Conservation (phyloP, 164 flowering plant species). For the Litsea cubeba region DNA sequence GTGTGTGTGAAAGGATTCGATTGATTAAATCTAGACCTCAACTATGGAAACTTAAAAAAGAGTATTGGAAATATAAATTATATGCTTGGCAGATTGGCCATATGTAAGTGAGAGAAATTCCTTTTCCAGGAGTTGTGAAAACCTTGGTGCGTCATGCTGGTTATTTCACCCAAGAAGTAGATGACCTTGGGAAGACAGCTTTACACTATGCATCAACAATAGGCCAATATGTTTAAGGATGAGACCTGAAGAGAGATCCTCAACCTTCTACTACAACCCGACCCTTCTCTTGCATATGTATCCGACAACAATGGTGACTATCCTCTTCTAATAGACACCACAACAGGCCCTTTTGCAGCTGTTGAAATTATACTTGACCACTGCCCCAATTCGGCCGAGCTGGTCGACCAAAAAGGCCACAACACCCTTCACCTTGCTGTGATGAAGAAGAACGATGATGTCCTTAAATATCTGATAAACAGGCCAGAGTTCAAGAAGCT, state of each 20-base stretch:
- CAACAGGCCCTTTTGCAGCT: not conserved
- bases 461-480: too few relatives aligned
- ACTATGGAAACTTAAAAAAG: too few relatives aligned
- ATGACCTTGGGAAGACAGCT: conserved; percentile 2
- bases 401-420: conserved; percentile 1
- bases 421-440: conserved; percentile 9
- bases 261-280: not conserved
- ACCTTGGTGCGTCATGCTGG: not conserved
- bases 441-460: not conserved
- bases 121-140: not conserved
- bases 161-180: not conserved
- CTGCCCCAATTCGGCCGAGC: not conserved
- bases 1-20: too few relatives aligned
- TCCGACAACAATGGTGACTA: conserved; percentile 4
- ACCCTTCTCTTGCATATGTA: not conserved
- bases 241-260: too few relatives aligned
- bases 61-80: too few relatives aligned
- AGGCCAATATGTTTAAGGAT: too few relatives aligned
- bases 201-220: conserved; percentile 8
- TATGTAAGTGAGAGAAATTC: too few relatives aligned
- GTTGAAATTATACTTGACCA: not conserved
- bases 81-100: too few relatives aligned
- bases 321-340: not conserved
- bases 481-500: not conserved
- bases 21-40: too few relatives aligned